Evolutionary conservation across 2,329 filamentous ascomycete genomes (phyloP).

Genomic region (Xylariaceae sp.): DNA sequence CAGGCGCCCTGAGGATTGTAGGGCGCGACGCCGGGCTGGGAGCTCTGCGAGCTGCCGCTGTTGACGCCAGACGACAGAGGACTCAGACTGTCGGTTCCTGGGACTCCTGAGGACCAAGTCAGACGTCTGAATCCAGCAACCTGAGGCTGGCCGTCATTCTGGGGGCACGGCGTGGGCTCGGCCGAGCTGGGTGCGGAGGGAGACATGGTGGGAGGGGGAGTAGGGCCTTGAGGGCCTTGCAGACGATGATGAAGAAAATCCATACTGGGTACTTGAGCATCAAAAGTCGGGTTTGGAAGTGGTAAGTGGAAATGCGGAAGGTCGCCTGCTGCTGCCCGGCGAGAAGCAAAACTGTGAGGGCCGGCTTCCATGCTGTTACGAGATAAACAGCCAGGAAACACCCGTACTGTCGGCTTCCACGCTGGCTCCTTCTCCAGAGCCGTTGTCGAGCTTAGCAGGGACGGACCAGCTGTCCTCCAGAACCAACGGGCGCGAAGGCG

Average conservation of each 20-base stretch:
- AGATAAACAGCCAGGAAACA: constrained; percentile 6
- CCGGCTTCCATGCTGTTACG: constrained; percentile 21
- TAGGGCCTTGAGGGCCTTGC: constrained; percentile 6
- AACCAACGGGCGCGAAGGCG: too few species aligned
- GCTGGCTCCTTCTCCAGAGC: constrained; percentile 3
- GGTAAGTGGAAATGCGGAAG: constrained; percentile 42
- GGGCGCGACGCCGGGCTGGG: constrained; percentile 43
- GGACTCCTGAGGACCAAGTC: constrained; percentile 37
- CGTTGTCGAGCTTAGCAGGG: not conserved
- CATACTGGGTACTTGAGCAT: constrained; percentile 29
- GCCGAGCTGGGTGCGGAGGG: constrained; percentile 5
- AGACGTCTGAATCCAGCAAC: constrained; percentile 19
- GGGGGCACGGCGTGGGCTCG: constrained; percentile 3
- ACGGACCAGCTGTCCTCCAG: not conserved
- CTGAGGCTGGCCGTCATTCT: constrained; percentile 4
- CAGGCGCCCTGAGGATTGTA: constrained; percentile 55
- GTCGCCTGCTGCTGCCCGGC: constrained; percentile 60
- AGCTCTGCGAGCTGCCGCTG: constrained; percentile 49
- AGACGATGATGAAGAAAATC: constrained; percentile 10
- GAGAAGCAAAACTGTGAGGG: constrained; percentile 54
- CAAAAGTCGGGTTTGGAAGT: constrained; percentile 25
- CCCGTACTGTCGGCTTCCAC: constrained; percentile 5
- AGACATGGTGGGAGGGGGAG: constrained; percentile 6
- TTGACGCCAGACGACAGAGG: constrained; percentile 55
- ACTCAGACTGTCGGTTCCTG: constrained; percentile 51